Evolutionary conservation across 140 eudicot species (phyloP).

Genomic region (Bidens hawaiensis): DNA sequence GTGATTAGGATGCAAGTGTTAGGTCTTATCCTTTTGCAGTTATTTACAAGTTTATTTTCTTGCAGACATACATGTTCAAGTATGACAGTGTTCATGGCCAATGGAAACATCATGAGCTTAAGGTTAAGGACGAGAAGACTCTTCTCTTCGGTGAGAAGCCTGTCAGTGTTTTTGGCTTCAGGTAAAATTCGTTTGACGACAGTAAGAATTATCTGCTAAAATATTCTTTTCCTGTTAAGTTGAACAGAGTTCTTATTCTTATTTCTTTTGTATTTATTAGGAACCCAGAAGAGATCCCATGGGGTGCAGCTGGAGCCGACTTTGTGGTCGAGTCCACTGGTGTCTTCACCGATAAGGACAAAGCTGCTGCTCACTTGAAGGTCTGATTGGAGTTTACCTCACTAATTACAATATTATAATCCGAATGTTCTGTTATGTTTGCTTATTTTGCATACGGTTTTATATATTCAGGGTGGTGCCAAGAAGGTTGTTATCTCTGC

Average conservation of each 20-base stretch:
- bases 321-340: not conserved
- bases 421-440: not conserved
- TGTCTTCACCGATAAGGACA: no score
- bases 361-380: no score
- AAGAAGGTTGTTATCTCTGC: constrained; percentile 97
- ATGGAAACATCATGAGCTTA: constrained; percentile 66
- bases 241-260: no score
- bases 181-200: not conserved
- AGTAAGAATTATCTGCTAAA: not conserved
- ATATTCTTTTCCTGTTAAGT: not conserved
- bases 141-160: constrained; percentile 70
- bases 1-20: no score
- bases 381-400: not conserved
- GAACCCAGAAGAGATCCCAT: not conserved
- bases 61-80: no score
- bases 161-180: constrained; percentile 47
- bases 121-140: constrained; percentile 61
- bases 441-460: constrained; percentile 9
- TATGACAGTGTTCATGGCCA: not conserved
- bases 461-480: constrained; percentile 76
- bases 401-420: not conserved
- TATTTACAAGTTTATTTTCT: not conserved
- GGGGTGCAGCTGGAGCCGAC: constrained; percentile 9
- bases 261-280: not conserved
- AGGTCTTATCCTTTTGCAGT: constrained; percentile 1